A percentile compares a stretch with the other conserved stretches of the same genome.
phyloP scores from a whole-genome alignment of 345 rosid species.

The Reutealis trisperma region DNA sequence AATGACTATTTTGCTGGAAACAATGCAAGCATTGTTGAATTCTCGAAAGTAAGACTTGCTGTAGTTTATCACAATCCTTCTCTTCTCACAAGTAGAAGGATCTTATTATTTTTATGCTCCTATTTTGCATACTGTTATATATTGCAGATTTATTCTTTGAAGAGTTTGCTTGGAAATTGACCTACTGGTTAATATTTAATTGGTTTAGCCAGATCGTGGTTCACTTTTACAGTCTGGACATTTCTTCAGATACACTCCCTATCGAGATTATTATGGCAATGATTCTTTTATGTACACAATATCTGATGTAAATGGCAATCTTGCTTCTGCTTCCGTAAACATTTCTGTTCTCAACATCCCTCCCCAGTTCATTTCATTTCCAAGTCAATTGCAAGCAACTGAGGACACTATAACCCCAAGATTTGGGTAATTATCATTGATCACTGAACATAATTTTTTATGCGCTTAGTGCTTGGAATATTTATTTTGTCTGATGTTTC shows the following conservation, averaged over 20 bases:
- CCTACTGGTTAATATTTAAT: constrained; percentile 8
- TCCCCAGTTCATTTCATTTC: constrained; percentile 74
- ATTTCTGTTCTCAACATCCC: constrained; percentile 69
- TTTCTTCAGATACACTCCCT: constrained; percentile 81
- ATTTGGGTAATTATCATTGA: constrained; percentile 45
- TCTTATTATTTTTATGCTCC: neutral
- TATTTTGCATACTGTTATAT: neutral
- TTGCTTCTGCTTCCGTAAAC: constrained; percentile 59
- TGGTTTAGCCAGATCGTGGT: constrained; percentile 77
- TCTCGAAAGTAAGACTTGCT: constrained; percentile 56
- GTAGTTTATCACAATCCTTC: neutral
- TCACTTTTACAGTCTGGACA: constrained; percentile 69
- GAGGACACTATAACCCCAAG: constrained; percentile 78
- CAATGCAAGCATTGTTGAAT: constrained; percentile 57
- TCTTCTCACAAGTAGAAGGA: neutral
- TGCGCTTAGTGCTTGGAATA: neutral
- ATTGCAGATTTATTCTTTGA: neutral
- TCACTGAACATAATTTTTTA: neutral
- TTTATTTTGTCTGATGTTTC: neutral
- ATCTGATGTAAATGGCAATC: constrained; percentile 63
- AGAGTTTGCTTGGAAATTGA: constrained; percentile 2
- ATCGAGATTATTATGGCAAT: constrained; percentile 63
- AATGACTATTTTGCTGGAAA: constrained; percentile 77
- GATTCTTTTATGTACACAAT: constrained; percentile 72
- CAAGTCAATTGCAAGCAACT: constrained; percentile 64